Conservation (phyloP, 441 rosid genomes). For the Lepidium campestre region DNA sequence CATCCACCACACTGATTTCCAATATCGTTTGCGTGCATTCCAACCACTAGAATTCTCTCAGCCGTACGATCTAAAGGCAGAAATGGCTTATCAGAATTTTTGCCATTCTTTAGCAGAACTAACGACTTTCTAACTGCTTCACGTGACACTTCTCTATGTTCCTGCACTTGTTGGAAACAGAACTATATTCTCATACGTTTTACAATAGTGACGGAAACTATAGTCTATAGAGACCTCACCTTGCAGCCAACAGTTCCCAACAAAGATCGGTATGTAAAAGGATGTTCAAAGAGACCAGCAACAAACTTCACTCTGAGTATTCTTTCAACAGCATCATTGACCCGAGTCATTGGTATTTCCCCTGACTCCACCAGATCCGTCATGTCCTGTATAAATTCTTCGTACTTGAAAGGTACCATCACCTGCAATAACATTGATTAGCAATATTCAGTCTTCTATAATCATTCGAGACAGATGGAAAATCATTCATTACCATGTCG, state of each 20-base stretch:
- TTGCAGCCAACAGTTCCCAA: constrained; percentile 63
- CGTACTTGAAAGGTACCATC: constrained; percentile 61
- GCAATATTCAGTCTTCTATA: constrained; percentile 40
- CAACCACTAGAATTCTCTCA: constrained; percentile 61
- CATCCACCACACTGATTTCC: constrained; percentile 95
- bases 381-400: constrained; percentile 46
- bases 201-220: background rate
- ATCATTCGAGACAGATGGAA: constrained; percentile 29
- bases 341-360: constrained; percentile 58
- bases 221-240: constrained; percentile 29
- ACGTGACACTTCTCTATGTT: constrained; percentile 64
- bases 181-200: background rate
- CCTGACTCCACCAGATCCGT: constrained; percentile 55
- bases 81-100: constrained; percentile 40
- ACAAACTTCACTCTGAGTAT: constrained; percentile 86
- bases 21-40: constrained; percentile 70
- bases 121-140: constrained; percentile 89
- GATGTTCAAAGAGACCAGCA: constrained; percentile 73
- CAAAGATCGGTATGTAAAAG: constrained; percentile 60
- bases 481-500: constrained; percentile 56
- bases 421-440: constrained; percentile 66
- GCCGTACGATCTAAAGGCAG: constrained; percentile 58
- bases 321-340: constrained; percentile 76
- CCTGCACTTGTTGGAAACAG: constrained; percentile 29
- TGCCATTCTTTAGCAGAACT: constrained; percentile 78